A percentile compares a stretch with the other conserved stretches of the same genome.
These are phyloP conservation scores for Trifolium fragiferum DNA, from an alignment of 306 rosid species.

Conservation along the genomic window DNA sequence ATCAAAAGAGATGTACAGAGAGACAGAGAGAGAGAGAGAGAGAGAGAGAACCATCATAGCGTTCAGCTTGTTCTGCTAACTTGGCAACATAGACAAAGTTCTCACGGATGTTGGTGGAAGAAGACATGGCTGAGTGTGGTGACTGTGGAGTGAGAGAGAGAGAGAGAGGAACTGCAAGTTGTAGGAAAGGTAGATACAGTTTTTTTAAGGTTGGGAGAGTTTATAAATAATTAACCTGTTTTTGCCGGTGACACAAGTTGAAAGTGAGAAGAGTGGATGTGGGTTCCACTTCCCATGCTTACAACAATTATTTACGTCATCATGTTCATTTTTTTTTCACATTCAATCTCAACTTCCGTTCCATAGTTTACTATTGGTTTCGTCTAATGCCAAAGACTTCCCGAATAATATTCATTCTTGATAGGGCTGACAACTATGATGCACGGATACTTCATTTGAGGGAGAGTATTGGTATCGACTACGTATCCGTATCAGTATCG, in stretches of 20 bases:
- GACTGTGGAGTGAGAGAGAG: constrained; percentile 1
- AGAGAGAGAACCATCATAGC: constrained; percentile 52
- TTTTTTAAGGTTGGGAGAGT: background rate
- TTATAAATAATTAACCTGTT: constrained; percentile 11
- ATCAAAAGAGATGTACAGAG: background rate
- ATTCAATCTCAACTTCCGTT: background rate
- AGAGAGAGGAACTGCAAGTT: constrained; percentile 18
- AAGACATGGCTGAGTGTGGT: constrained; percentile 45
- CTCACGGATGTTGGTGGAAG: constrained; percentile 44
- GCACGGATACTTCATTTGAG: too few species aligned
- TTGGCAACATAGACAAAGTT: constrained; percentile 45
- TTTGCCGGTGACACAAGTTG: constrained; percentile 30
- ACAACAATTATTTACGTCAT: background rate
- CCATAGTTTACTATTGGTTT: too few species aligned
- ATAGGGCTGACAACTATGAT: too few species aligned
- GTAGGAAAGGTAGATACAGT: constrained; percentile 14
- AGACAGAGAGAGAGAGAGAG: constrained; percentile 9
- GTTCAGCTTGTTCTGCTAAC: constrained; percentile 51
- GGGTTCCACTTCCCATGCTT: background rate
- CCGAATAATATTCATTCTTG: too few species aligned
- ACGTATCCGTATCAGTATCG: too few species aligned
- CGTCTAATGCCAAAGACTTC: too few species aligned
- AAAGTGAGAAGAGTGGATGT: background rate
- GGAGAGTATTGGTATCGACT: too few species aligned
- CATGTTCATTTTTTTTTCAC: background rate